Base-by-base conservation (phyloP, 495 filamentous ascomycete genomes). In the Cryomyces minteri region DNA sequence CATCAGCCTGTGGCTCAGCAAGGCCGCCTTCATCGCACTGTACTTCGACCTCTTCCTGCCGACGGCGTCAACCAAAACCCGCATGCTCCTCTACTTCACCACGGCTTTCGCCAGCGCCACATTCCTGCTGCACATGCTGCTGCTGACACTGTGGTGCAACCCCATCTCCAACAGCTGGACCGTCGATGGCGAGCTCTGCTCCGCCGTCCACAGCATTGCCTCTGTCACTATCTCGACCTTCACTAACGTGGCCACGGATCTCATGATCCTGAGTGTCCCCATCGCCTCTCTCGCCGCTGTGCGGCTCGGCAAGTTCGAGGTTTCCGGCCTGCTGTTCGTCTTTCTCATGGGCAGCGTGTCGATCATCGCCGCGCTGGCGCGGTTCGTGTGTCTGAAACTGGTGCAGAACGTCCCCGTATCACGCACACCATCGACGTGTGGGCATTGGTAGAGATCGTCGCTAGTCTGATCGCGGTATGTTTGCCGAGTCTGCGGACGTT, bases 381-480 rank as follows among this genome's bases (percentile, higher is more conserved):
- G 60, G 10, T 61, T 58, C 47, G 44, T 53, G 0, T 54, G 51
- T 34, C 51, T 62, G 7, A 43, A 55, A 43, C 36, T 53, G 1
- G 58, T 61, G 4, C 52, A 54, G 30, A 48, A 46, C 9, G 52
- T 56, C 6, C 52, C 60, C 0, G 49, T 12, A 61, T 62, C 18
- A 59, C 58, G 10, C 60, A 61, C 45, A 61, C 60, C 5, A 62
- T 62, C 31, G 60, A 62, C 40, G 60, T 62, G 31, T 61, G 58
- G 51, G 58, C 60, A 0, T 43, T 61, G 8, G 58, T 59, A 10
- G 60, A 62, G 43, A 62, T 62, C 14, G 52, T 59, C n/a, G 49
- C 56, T 0, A 51, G 51, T 9, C 32, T 56, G 32, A 33, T 25
- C 18, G 18, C 2, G 18, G 18, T 25, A 25, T 25, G 18, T 25